A percentile compares a stretch with the other conserved stretches of the same genome.
These are phyloP conservation scores for Bromus sterilis DNA, from an alignment of 176 grass and related monocot genomes.

Conservation along the genomic window DNA sequence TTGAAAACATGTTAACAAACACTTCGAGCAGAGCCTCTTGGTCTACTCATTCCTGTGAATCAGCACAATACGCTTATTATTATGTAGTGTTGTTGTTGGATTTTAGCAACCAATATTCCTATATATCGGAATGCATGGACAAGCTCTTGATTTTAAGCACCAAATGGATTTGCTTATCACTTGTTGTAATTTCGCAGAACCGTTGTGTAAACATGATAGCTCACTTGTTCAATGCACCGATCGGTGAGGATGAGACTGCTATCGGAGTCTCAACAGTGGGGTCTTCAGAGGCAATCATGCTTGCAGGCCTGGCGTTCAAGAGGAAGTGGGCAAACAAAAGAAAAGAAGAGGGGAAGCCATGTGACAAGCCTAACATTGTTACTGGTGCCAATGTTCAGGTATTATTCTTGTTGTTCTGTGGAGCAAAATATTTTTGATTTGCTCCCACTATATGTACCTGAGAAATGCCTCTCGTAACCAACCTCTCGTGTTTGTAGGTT, in stretches of 20 bases:
- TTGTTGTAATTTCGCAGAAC: constrained; percentile 30
- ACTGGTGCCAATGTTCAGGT: constrained; percentile 93
- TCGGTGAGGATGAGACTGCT: constrained; percentile 53
- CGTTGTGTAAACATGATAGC: constrained; percentile 87
- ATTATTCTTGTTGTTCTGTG: neutral
- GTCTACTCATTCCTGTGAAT: neutral
- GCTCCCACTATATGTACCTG: neutral
- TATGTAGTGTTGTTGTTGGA: neutral
- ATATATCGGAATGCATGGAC: neutral
- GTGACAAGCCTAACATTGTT: constrained; percentile 83
- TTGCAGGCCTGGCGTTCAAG: constrained; percentile 76
- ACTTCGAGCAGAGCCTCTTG: neutral
- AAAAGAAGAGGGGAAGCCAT: constrained; percentile 63
- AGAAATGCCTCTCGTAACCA: neutral
- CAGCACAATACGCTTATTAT: neutral
- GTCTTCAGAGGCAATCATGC: constrained; percentile 81
- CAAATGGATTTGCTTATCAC: neutral
- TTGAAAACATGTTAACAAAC: neutral
- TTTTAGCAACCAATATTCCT: neutral
- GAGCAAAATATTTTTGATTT: neutral
- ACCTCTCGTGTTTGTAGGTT: constrained; percentile 27
- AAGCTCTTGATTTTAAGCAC: neutral
- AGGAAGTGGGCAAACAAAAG: constrained; percentile 81
- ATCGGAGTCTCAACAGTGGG: constrained; percentile 68
- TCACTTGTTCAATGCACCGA: constrained; percentile 61